Evolutionary conservation across 2,329 filamentous ascomycete genomes (phyloP), one percentile per base, ranked within the genome.

Genomic region (Alternaria metachromatica): DNA sequence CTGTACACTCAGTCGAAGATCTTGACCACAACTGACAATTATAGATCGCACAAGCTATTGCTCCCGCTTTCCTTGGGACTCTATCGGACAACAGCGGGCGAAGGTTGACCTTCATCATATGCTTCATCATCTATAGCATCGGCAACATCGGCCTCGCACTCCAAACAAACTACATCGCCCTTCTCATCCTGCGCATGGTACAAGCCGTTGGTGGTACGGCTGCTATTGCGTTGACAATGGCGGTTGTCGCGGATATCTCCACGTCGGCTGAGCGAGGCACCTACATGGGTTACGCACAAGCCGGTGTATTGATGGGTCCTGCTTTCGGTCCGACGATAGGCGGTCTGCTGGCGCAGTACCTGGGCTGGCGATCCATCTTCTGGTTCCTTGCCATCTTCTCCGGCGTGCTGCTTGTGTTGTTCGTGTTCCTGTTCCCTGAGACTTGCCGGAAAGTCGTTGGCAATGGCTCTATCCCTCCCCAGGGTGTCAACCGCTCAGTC

Each of bases 221-320:
- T 10, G 80, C 80, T 3, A 82, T 83, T 26, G 68, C 92, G 0
- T 82, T 96, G 1, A 87, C 87, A 0, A 90, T 87, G 67, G 92
- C 89, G 2, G 88, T 94, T 3, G 87, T 94, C 9, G 89, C 90
- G 0, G 92, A 96, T 70, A 84, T 94, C 4, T 85, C 89, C 0
- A 88, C 90, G 0, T 89, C 87, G 49, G 85, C 88, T 0, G 90
- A 95, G 75, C 84, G 92, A 68, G 92, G 92, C 1, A 87, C 85
- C 65, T 94, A 92, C 72, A 90, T 94, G 80, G 82, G 91, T 87
- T 60, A 86, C 89, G 62, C 87, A 89, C n/a, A 86, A 84, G 45
- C 84, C 84, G 7, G 88, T 86, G 18, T 76, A 4, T 54, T 78
- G 11, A 72, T 76, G 65, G 70, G 78, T 11, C 65, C 76, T 30